These are phyloP conservation scores for Moesziomyces sp. DNA, from an alignment of 1,284 basidiomycete genomes.

Conservation along the genomic window DNA sequence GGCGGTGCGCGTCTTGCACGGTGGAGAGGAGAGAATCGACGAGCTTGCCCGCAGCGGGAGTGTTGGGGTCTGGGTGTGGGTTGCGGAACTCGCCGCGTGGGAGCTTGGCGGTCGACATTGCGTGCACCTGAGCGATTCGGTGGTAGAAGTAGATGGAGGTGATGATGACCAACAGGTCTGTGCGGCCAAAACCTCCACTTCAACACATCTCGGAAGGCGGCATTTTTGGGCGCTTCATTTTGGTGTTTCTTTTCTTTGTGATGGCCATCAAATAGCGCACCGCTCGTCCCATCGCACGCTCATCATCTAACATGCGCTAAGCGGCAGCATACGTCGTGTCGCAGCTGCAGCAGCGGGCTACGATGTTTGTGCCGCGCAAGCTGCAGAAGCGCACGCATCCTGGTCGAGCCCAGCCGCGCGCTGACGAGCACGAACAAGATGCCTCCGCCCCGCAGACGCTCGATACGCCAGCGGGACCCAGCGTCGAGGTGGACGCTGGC, in stretches of 20 bases:
- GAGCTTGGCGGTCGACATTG: conserved; percentile 13
- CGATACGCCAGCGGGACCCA: too few relatives aligned
- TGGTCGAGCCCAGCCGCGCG: neutral
- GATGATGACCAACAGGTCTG: neutral
- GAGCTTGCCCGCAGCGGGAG: conserved; percentile 5
- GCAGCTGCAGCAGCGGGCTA: too few relatives aligned
- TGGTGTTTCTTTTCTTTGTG: neutral
- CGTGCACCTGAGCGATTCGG: too few relatives aligned
- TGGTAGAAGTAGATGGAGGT: neutral
- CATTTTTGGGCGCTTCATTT: neutral
- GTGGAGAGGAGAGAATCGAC: conserved; percentile 29
- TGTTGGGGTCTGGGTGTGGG: conserved; percentile 17
- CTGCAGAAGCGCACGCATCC: conserved; percentile 21
- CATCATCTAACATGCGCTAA: neutral
- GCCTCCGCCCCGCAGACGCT: neutral
- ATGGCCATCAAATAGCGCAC: neutral
- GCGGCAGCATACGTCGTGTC: too few relatives aligned
- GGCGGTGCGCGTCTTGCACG: conserved; percentile 10
- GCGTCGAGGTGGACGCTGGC: conserved; percentile 6
- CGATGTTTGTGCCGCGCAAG: conserved; percentile 38
- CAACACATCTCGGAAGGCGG: neutral
- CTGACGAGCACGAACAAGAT: neutral
- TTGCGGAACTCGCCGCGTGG: conserved; percentile 24
- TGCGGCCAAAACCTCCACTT: neutral
- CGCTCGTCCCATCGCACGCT: neutral